Conservation (phyloP, 2,329 filamentous ascomycete species). For the Phymatotrichopsis omnivora region DNA sequence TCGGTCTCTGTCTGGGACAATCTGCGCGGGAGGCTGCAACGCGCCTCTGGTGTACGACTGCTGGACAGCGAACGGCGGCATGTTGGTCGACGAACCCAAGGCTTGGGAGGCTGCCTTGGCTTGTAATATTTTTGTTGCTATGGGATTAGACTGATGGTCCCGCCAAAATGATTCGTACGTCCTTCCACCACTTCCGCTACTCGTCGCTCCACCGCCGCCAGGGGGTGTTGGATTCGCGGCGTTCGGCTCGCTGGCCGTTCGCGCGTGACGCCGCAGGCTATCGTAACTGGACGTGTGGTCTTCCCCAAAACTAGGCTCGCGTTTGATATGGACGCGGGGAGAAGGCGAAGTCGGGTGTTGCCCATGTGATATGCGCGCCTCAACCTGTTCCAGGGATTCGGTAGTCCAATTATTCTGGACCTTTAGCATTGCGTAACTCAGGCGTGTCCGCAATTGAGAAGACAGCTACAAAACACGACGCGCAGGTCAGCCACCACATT, state of each 20-base stretch:
- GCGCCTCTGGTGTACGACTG: conserved; percentile 15
- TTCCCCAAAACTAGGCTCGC: conserved; percentile 24
- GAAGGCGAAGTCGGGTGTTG: conserved; percentile 24
- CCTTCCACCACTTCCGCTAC: conserved; percentile 17
- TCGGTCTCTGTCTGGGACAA: conserved; percentile 26
- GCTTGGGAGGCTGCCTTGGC: conserved; percentile 25
- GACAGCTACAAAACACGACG: conserved; percentile 26
- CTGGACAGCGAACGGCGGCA: conserved; percentile 2
- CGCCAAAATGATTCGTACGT: conserved; percentile 29
- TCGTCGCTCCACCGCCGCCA: conserved; percentile 16
- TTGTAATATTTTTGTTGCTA: conserved; percentile 27
- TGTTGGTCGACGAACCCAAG: conserved; percentile 19
- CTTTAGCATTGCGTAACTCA: conserved; percentile 28
- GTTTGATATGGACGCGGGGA: conserved; percentile 26
- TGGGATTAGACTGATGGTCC: conserved; percentile 25
- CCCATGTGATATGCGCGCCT: conserved; percentile 26
- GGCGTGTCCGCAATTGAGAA: conserved; percentile 26
- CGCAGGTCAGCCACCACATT: conserved; percentile 21
- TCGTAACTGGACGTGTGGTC: conserved; percentile 22
- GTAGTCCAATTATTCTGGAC: conserved; percentile 29
- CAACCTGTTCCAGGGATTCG: conserved; percentile 27
- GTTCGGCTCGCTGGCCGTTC: conserved; percentile 25
- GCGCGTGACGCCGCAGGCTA: conserved; percentile 18
- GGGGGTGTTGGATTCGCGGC: conserved; percentile 17
- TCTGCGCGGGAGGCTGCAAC: conserved; percentile 25